phyloP scores from a whole-genome alignment of 192 early-diverging fungal species.

The Chytriomyces sp. region DNA sequence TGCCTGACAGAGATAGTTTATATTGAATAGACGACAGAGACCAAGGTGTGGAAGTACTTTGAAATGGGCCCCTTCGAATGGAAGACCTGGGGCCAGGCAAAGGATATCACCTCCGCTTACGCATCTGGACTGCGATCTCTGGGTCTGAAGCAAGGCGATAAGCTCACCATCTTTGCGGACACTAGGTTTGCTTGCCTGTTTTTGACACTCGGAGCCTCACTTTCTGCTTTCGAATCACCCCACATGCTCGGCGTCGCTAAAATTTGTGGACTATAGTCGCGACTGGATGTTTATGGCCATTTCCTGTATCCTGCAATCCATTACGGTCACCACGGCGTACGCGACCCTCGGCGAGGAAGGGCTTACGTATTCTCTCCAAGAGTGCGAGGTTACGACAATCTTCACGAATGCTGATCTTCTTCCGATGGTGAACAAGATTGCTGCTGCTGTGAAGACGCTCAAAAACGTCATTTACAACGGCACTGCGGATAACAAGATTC shows the following conservation, averaged over 20 bases:
- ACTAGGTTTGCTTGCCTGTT: slow-evolving; percentile 26
- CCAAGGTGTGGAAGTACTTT: slow-evolving; percentile 81
- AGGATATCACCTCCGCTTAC: slow-evolving; percentile 52
- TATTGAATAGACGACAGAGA: slow-evolving; percentile 60
- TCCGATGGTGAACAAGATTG: slow-evolving; percentile 63
- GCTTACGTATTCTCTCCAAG: slow-evolving; percentile 80
- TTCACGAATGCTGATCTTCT: slow-evolving; percentile 78
- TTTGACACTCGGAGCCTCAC: neutral
- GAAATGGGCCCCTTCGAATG: slow-evolving; percentile 76
- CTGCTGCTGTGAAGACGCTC: slow-evolving; percentile 61
- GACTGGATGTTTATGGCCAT: slow-evolving; percentile 67
- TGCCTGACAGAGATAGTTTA: slow-evolving; percentile 23
- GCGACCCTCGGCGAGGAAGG: slow-evolving; percentile 81
- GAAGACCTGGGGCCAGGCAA: slow-evolving; percentile 73
- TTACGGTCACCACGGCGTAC: slow-evolving; percentile 78
- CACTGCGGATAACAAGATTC: slow-evolving; percentile 43
- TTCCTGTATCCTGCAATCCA: slow-evolving; percentile 64
- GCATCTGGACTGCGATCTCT: slow-evolving; percentile 76
- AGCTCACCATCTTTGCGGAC: slow-evolving; percentile 45
- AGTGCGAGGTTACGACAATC: slow-evolving; percentile 70
- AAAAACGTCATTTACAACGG: slow-evolving; percentile 76
- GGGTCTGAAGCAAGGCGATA: slow-evolving; percentile 48
- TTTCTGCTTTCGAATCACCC: neutral
- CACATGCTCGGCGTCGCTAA: too few relatives aligned
- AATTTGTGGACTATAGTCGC: slow-evolving; percentile 32